Percentiles rank a stretch among this genome's conserved stretches.
Conservation (phyloP, 2,329 filamentous ascomycete genomes). For the Aureobasidium vineae region DNA sequence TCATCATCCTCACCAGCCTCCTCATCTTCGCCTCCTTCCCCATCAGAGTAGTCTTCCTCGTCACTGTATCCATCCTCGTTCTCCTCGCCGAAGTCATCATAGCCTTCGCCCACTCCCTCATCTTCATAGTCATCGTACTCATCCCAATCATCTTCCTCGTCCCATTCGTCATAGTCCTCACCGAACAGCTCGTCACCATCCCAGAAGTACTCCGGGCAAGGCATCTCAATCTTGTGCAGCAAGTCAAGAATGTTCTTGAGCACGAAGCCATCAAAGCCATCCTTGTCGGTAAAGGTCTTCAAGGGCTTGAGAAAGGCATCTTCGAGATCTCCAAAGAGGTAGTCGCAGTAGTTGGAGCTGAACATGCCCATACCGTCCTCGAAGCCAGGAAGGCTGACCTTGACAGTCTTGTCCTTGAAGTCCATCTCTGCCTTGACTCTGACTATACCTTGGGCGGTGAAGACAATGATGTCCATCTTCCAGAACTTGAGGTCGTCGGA, state of each 20-base stretch:
- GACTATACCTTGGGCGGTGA: background rate
- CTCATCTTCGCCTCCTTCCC: background rate
- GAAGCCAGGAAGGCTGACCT: background rate
- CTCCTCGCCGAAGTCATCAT: background rate
- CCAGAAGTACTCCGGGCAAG: constrained; percentile 8
- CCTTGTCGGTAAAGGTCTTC: background rate
- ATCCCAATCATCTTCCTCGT: background rate
- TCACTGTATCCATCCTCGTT: background rate
- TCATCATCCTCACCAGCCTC: background rate
- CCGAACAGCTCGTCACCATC: background rate
- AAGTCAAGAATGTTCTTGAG: background rate
- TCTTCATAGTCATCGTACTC: background rate
- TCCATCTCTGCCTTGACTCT: background rate
- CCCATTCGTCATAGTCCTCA: background rate
- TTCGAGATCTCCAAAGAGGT: background rate
- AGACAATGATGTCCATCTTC: background rate
- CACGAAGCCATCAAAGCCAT: background rate
- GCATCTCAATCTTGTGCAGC: background rate
- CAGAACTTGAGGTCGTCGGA: background rate
- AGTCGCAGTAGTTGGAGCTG: background rate
- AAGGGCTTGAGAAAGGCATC: background rate
- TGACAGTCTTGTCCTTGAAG: background rate
- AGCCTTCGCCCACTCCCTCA: background rate
- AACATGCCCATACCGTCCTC: background rate
- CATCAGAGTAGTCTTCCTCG: background rate